These are phyloP conservation scores for Fusarium sterilihyphosum DNA, from an alignment of 2,329 filamentous ascomycete genomes.

Conservation along the genomic window DNA sequence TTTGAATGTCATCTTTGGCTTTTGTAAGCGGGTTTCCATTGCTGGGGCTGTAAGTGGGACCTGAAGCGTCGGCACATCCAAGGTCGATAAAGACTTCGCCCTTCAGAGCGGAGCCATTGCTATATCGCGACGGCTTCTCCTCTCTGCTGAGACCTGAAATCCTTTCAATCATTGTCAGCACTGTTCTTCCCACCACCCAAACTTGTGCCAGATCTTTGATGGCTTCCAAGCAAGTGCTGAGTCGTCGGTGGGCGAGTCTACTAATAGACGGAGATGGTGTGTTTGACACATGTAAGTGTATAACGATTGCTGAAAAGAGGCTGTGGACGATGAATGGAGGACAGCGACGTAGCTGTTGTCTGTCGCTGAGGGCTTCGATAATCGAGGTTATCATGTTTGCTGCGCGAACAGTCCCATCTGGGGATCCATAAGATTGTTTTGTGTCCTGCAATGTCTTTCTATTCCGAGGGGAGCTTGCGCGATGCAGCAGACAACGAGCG, in stretches of 20 bases:
- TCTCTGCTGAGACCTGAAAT: neutral
- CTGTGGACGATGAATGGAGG: neutral
- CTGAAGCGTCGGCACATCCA: neutral
- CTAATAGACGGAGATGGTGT: neutral
- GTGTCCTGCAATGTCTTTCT: neutral
- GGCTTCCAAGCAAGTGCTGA: neutral
- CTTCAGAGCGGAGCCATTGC: neutral
- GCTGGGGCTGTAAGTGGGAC: accelerated
- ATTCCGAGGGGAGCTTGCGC: neutral
- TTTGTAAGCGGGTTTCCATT: neutral
- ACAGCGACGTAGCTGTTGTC: neutral
- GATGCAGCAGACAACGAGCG: neutral
- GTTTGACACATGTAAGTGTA: neutral
- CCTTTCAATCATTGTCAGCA: neutral
- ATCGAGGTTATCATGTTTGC: neutral
- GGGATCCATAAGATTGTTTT: neutral
- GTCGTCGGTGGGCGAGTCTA: neutral
- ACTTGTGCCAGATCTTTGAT: neutral
- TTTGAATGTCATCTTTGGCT: neutral
- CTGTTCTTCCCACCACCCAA: neutral
- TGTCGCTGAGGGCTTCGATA: neutral
- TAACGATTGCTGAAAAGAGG: neutral
- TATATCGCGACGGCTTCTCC: neutral
- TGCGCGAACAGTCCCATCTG: neutral
- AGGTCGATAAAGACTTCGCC: neutral